Percentiles rank a stretch among this genome's conserved stretches.
These are phyloP conservation scores for Heliosperma pusillum DNA, from an alignment of 148 eudicot genomes.

Conservation along the genomic window DNA sequence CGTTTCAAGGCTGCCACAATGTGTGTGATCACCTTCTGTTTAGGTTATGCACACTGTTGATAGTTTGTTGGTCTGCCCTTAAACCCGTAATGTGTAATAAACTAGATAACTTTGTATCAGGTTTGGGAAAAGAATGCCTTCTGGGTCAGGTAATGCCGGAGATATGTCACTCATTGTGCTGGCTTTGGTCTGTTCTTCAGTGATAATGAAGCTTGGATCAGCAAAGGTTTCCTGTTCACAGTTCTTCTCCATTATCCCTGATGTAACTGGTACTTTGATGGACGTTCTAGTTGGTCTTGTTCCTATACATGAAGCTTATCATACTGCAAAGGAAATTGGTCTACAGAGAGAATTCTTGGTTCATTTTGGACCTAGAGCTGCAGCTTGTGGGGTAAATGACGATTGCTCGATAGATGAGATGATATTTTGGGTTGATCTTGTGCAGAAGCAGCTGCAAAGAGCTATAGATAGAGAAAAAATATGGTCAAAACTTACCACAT, in stretches of 20 bases:
- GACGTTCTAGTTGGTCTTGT: slow-evolving; percentile 67
- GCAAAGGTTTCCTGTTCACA: slow-evolving; percentile 84
- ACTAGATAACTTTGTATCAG: slow-evolving; percentile 34
- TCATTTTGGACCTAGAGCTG: slow-evolving; percentile 93
- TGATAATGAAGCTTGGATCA: slow-evolving; percentile 80
- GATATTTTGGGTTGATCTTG: slow-evolving; percentile 79
- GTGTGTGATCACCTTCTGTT: slow-evolving; percentile 42
- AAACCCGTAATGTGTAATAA: slow-evolving; percentile 4
- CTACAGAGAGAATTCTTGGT: slow-evolving; percentile 76
- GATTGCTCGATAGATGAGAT: slow-evolving; percentile 74
- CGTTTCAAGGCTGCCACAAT: slow-evolving; percentile 64
- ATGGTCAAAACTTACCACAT: slow-evolving; percentile 94
- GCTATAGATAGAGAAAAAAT: slow-evolving; percentile 89
- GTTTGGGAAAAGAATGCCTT: slow-evolving; percentile 43
- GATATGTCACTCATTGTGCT: slow-evolving; percentile 73
- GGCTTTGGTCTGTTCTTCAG: slow-evolving; percentile 69
- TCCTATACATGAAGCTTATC: slow-evolving; percentile 72
- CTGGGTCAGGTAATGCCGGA: slow-evolving; percentile 47
- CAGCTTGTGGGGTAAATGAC: slow-evolving; percentile 55
- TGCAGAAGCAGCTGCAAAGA: slow-evolving; percentile 82
- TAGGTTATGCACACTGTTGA: slow-evolving; percentile 9
- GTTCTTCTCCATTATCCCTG: slow-evolving; percentile 78
- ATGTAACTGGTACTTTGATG: slow-evolving; percentile 77
- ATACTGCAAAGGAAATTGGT: slow-evolving; percentile 70
- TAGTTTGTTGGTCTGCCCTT: neutral